A percentile compares a stretch with the other conserved stretches of the same genome.
Conservation (phyloP, 257 asterid species). For the Agastache rugosa region DNA sequence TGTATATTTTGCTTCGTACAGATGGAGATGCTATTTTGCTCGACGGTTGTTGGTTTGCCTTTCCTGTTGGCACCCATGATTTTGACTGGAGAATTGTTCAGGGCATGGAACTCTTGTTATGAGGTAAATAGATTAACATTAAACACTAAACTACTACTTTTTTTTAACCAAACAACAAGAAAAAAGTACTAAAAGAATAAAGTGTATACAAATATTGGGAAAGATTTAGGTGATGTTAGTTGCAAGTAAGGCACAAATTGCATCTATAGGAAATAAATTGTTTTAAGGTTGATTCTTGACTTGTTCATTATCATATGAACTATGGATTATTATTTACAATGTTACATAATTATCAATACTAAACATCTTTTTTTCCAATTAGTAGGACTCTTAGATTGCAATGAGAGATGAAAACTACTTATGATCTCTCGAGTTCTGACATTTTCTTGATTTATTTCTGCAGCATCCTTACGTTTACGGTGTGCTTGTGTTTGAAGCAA, state of each 20-base stretch:
- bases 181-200: neutral
- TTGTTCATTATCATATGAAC: neutral
- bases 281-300: slow-evolving; percentile 6
- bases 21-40: slow-evolving; percentile 94
- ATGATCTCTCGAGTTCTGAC: neutral
- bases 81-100: slow-evolving; percentile 73
- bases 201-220: neutral
- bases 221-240: slow-evolving; percentile 1
- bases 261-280: neutral
- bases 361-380: neutral
- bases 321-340: neutral
- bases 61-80: slow-evolving; percentile 78
- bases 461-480: slow-evolving; percentile 90
- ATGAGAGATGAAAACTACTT: neutral
- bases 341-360: neutral
- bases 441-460: slow-evolving; percentile 31
- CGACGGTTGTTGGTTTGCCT: slow-evolving; percentile 83
- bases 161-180: neutral
- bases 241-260: slow-evolving; percentile 23
- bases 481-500: slow-evolving; percentile 80
- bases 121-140: slow-evolving; percentile 48
- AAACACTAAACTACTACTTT: neutral
- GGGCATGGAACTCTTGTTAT: slow-evolving; percentile 78
- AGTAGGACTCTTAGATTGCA: neutral
- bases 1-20: slow-evolving; percentile 31